Base-by-base conservation (phyloP, 2,329 filamentous ascomycete species). In the Monosporascus sp. region DNA sequence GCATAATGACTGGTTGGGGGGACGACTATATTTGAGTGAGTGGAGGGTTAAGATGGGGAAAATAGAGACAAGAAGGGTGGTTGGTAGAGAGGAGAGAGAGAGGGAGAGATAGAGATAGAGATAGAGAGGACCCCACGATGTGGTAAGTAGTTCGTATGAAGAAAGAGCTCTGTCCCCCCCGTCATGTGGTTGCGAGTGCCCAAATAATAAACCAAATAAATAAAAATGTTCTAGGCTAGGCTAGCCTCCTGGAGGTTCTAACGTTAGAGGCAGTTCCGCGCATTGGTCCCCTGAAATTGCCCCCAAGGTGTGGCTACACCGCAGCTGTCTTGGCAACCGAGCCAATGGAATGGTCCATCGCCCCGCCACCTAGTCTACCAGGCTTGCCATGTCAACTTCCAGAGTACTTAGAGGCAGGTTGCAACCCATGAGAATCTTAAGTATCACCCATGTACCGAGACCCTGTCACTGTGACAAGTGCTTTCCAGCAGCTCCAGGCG, bases 1-100 rank as follows among this genome's bases (percentile, higher is more conserved):
- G 78, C 80, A 83, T 82, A 60, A 48, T 67, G 64, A 53, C 31
- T 51, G 49, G 46, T n/a, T 37, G 22, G 22, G 50, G 43, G 27
- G 49, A 26, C 47, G 49, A 26, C 47, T 53, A 53, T 54, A 52
- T 56, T 56, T 51, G 51, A 38, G 20, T 17, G 27, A 22, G 47
- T 51, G 17, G 34, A 7, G 19, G 20, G 36, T 49, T 56, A 31
- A 41, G 43, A 52, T 38, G 51, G 16, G 51, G 16, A 43, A 46
- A 50, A 49, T 49, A 34, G 26, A 44, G 38, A 31, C 24, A 19
- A n/a, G 5, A 31, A 31, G 9, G 9, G n/a, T n/a, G 5, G 27
- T 11, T 11, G 8, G 27, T 9, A 11, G 27, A 31, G 27, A 31
- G n/a, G n/a, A n/a, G n/a, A n/a, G n/a, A n/a, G n/a, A n/a, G n/a